Evolutionary conservation across 2,329 filamentous ascomycete species (phyloP), one percentile per base, ranked within the genome.

Genomic region (Penicillium griseofulvum): DNA sequence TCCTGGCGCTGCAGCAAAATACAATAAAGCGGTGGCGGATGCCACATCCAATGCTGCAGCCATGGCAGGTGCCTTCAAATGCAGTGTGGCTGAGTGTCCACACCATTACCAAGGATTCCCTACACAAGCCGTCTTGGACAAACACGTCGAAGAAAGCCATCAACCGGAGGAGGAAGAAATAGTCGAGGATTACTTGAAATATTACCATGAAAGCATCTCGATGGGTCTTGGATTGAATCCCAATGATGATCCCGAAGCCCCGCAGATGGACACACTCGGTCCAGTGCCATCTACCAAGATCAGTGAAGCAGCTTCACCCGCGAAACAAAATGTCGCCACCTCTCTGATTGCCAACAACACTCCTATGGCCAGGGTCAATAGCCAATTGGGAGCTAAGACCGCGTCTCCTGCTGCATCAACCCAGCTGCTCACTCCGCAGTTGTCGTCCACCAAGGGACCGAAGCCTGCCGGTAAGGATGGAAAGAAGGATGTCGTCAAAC

Each of bases 181-280:
- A 1, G 75, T 85, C 36, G 80, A 78, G 5, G 76, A 87, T 65
- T 79, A 82, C 31, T 70, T 85, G 29, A 74, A 79, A n/a, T 87
- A 80, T 65, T 78, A 81, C 26, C 62, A 86, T 7, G 79, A 82
- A 7, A 80, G 77, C 39, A 75, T 83, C 58, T 77, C 77, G 14
- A 76, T 75, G 14, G 77, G 71, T 14, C 69, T 84, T n/a, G 78
- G 83, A 45, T 76, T 75, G 39, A 63, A 70, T 26, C 26, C 56
- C 6, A 60, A 67, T 39, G 54, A 55, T 22, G 55, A 62, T 38
- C 56, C 28, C 37, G 51, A 58, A 42, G 28, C 50, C 36, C 66
- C 66, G 45, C 62, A 64, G 47, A 52, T 44, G 11, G 31, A 46
- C 8, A 54, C 57, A 29, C 50, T 54, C n/a, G 46, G 54, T 56